Conservation (phyloP, 1,284 basidiomycete species). For the Nidula niveotomentosa region DNA sequence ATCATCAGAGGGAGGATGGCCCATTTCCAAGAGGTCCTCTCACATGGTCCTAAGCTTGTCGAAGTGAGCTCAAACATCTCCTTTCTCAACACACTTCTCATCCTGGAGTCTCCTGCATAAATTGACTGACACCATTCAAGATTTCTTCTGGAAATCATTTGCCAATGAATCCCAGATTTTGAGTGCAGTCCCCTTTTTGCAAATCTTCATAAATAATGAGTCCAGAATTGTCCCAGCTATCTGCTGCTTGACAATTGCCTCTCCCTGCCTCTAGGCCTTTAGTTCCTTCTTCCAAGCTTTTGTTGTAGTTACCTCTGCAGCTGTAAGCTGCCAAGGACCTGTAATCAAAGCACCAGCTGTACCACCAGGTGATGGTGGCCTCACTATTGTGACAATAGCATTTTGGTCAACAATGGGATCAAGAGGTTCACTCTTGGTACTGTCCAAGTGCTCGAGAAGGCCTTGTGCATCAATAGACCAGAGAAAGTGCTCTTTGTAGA, state of each 20-base stretch:
- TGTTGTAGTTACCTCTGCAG: not conserved
- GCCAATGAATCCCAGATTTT: conserved; percentile 18
- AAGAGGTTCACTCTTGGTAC: not conserved
- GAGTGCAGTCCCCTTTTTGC: conserved; percentile 10
- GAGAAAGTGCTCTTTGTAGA: conserved; percentile 14
- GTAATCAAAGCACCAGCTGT: not conserved
- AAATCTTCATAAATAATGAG: conserved; percentile 23
- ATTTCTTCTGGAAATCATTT: conserved; percentile 15
- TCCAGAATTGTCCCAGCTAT: conserved; percentile 23
- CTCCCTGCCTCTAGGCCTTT: conserved; percentile 2
- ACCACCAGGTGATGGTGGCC: not conserved
- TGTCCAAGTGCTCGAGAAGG: conserved; percentile 6
- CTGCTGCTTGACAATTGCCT: conserved; percentile 24
- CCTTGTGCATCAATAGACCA: conserved; percentile 14
- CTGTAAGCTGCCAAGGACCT: not conserved
- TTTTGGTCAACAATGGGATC: not conserved
- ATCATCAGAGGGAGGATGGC: conserved; percentile 15
- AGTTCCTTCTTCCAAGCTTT: conserved; percentile 13
- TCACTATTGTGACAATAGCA: not conserved
- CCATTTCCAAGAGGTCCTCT: conserved; percentile 21
- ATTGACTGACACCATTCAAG: conserved; percentile 20
- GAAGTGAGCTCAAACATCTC: conserved; percentile 22
- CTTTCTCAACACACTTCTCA: conserved; percentile 17
- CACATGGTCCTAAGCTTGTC: conserved; percentile 19
- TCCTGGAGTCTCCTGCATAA: conserved; percentile 18